Base-by-base conservation (phyloP, 371 early-diverging fungal genomes). In the Mucor circinelloides region DNA sequence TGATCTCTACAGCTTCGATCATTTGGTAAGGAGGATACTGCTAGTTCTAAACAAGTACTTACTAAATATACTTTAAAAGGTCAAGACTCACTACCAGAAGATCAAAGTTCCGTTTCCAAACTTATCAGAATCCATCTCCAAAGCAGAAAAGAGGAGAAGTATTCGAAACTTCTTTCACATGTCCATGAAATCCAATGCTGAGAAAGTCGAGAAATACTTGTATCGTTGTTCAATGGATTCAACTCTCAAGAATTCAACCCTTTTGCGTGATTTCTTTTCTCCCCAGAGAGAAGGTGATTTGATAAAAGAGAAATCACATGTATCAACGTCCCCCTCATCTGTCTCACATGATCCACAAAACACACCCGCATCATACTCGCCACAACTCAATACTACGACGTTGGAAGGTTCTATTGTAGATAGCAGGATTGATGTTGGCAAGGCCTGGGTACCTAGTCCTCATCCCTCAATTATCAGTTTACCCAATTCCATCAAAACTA, bases 1-100 rank as follows among this genome's bases (percentile, higher is more conserved):
- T 50, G 89, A 89, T 67, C 79, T 89, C 71, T 27, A 83, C 57
- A 86, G 85, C 31, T 85, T 89, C 77, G 86, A 89, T 60, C 79
- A 80, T 57, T 73, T 85, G 79, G 89, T 88, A 84, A 58, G 32
- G 15, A 15, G 50, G 9, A 30, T 27, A 52, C 5, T 62, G 10
- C 27, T 38, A 44, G 50, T 48, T 17, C 54, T 17, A 58, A 57
- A 48, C 21, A 58, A 15, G 17, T 7, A 21, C 40, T 17, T 17
- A 40, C 25, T 6, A 17, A 60, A 15, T 57, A 31, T 21, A 30
- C 46, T 28, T 57, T 55, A 10, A 27, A 27, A 84, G 84, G 64
- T 84, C 52, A 81, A 79, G 60, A 63, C 69, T 0, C 77, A 78
- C 60, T 81, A 83, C 63, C 76, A 65, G 30, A 78, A 73, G 65